phyloP scores from a whole-genome alignment of 371 early-diverging fungal genomes.

The Actinomortierella ambigua region DNA sequence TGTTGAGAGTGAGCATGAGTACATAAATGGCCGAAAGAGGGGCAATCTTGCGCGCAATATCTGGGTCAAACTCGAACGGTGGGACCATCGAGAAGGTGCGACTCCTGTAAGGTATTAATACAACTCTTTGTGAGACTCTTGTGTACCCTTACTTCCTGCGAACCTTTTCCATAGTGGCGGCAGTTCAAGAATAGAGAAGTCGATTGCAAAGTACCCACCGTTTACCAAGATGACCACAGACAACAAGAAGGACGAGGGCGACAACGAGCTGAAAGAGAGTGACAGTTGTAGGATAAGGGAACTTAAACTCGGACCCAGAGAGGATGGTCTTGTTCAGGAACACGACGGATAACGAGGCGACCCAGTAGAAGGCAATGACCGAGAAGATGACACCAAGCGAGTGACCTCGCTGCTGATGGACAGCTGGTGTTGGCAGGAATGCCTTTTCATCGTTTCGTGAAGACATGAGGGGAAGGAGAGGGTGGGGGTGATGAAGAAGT shows the following conservation, averaged over 20 bases:
- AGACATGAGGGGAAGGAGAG: conserved; percentile 11
- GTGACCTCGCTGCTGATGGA: conserved; percentile 49
- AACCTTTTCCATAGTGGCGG: no score
- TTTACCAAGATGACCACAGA: conserved; percentile 66
- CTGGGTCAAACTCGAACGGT: conserved; percentile 67
- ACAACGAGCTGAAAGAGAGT: conserved; percentile 75
- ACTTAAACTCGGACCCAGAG: conserved; percentile 62
- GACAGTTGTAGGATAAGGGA: conserved; percentile 72
- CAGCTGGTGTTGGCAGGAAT: conserved; percentile 62
- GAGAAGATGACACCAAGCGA: conserved; percentile 56
- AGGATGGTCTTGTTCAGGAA: conserved; percentile 78
- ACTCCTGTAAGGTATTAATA: conserved; percentile 38
- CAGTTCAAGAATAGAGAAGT: no score
- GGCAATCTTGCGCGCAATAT: conserved; percentile 60
- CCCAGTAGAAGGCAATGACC: conserved; percentile 72
- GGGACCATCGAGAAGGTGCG: conserved; percentile 68
- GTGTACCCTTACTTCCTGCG: no score
- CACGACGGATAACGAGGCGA: conserved; percentile 74
- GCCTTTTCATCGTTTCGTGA: conserved; percentile 49
- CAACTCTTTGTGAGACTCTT: no score
- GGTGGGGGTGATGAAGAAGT: background rate
- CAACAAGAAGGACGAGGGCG: conserved; percentile 61
- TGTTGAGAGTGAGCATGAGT: conserved; percentile 73
- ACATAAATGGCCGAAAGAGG: conserved; percentile 75
- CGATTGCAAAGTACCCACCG: conserved; percentile 47